Conservation (phyloP, 2,329 filamentous ascomycete species). For the Talaromyces sp. region DNA sequence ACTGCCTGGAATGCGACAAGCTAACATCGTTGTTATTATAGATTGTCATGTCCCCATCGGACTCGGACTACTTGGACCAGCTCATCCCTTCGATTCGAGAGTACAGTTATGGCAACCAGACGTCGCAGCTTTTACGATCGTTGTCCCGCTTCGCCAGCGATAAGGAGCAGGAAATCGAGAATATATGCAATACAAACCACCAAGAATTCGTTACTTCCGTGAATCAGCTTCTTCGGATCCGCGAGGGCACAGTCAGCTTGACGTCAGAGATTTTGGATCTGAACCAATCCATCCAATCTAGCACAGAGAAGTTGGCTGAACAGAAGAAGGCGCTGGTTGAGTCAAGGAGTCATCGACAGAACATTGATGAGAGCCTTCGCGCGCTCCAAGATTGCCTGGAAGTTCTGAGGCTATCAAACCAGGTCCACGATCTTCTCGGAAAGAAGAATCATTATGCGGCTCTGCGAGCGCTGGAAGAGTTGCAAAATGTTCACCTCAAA, state of each 20-base stretch:
- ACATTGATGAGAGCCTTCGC: slow-evolving; percentile 88
- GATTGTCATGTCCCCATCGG: slow-evolving; percentile 90
- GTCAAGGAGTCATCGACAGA: slow-evolving; percentile 85
- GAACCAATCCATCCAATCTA: slow-evolving; percentile 91
- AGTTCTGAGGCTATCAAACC: slow-evolving; percentile 86
- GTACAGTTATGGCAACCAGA: slow-evolving; percentile 72
- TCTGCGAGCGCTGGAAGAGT: slow-evolving; percentile 85
- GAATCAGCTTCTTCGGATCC: slow-evolving; percentile 86
- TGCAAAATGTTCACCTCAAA: slow-evolving; percentile 93
- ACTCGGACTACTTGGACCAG: slow-evolving; percentile 92
- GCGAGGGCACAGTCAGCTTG: slow-evolving; percentile 82
- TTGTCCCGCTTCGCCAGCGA: slow-evolving; percentile 79
- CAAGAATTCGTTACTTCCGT: slow-evolving; percentile 94
- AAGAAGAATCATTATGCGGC: slow-evolving; percentile 96
- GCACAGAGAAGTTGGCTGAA: slow-evolving; percentile 87
- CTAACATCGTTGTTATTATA: slow-evolving; percentile 39
- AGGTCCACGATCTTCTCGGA: slow-evolving; percentile 84
- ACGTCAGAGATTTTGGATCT: slow-evolving; percentile 88
- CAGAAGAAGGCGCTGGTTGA: slow-evolving; percentile 95
- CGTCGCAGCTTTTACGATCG: slow-evolving; percentile 70
- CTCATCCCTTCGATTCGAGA: slow-evolving; percentile 92
- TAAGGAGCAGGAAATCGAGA: slow-evolving; percentile 86
- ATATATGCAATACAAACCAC: slow-evolving; percentile 90
- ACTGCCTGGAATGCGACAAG: slow-evolving; percentile 2
- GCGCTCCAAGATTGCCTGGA: slow-evolving; percentile 88